Conservation (phyloP, 805 yeast genomes). For the Lachancea sp. region DNA sequence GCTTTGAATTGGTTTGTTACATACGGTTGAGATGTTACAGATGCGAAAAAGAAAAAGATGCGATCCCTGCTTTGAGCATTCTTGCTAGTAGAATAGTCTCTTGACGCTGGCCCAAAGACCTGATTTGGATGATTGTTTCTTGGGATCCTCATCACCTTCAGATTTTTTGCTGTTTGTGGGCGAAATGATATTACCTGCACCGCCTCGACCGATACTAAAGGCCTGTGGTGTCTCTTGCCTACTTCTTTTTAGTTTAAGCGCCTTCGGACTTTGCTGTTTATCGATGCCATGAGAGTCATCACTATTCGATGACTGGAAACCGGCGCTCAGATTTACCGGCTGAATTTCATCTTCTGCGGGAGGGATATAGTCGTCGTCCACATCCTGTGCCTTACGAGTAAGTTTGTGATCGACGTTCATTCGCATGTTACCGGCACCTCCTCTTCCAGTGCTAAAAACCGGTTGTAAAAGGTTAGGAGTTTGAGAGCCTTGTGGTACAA, state of each 20-base stretch:
- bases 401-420: conserved; percentile 51
- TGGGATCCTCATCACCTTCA: conserved; percentile 4
- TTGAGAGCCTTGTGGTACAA: conserved; percentile 52
- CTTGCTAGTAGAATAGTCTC: conserved; percentile 11
- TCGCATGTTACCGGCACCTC: conserved; percentile 74
- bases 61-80: neutral
- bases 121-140: conserved; percentile 8
- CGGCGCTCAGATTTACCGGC: neutral
- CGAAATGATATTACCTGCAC: conserved; percentile 33
- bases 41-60: neutral
- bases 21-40: too few species aligned
- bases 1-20: too few species aligned
- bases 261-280: neutral
- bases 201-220: conserved; percentile 32
- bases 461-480: conserved; percentile 53
- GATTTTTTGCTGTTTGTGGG: conserved; percentile 19
- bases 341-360: conserved; percentile 18
- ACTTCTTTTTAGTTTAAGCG: conserved; percentile 10
- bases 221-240: conserved; percentile 17
- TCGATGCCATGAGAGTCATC: conserved; percentile 9
- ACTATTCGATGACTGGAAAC: conserved; percentile 9
- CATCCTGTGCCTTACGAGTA: conserved; percentile 62
- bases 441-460: conserved; percentile 66
- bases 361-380: conserved; percentile 35
- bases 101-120: conserved; percentile 17